Percentiles rank a stretch among this genome's conserved stretches.
These are phyloP conservation scores for Boletus patriciae DNA, from an alignment of 768 basidiomycete species.

Conservation along the genomic window DNA sequence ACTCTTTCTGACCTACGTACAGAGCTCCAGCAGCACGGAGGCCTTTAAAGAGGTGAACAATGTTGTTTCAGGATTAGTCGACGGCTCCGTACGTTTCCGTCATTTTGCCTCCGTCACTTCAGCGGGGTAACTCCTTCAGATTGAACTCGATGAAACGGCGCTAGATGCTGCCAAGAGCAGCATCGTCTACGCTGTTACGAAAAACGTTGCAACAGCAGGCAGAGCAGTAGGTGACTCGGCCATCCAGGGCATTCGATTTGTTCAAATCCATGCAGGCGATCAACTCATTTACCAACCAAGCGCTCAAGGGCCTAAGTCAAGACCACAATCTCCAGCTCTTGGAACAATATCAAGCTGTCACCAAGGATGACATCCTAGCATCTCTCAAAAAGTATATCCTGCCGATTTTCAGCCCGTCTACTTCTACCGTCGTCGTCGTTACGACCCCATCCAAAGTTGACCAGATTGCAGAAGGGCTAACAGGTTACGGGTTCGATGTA, in stretches of 20 bases:
- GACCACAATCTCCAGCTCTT: slow-evolving; percentile 75
- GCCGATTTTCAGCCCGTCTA: slow-evolving; percentile 76
- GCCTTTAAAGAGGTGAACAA: slow-evolving; percentile 80
- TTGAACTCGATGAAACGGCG: slow-evolving; percentile 74
- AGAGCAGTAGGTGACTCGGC: slow-evolving; percentile 63
- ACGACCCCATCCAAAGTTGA: slow-evolving; percentile 80
- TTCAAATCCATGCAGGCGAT: slow-evolving; percentile 52
- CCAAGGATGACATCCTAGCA: slow-evolving; percentile 70
- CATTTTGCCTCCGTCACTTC: background rate
- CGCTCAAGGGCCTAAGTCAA: slow-evolving; percentile 79
- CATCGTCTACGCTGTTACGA: slow-evolving; percentile 81
- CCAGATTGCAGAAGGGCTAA: slow-evolving; percentile 64
- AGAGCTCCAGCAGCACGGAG: slow-evolving; percentile 79
- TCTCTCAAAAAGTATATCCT: slow-evolving; percentile 74
- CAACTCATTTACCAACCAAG: slow-evolving; percentile 87
- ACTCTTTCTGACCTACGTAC: slow-evolving; percentile 12
- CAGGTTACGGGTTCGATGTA: slow-evolving; percentile 71
- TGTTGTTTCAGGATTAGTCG: slow-evolving; percentile 75
- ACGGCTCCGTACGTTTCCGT: slow-evolving; percentile 65
- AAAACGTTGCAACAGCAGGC: slow-evolving; percentile 79
- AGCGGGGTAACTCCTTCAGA: slow-evolving; percentile 42
- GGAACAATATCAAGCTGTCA: slow-evolving; percentile 75
- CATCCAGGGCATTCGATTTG: background rate
- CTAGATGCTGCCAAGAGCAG: slow-evolving; percentile 91
- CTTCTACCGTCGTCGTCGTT: slow-evolving; percentile 79